Conservation (phyloP, 2,329 filamentous ascomycete genomes). For the Fusarium xyrophilum region DNA sequence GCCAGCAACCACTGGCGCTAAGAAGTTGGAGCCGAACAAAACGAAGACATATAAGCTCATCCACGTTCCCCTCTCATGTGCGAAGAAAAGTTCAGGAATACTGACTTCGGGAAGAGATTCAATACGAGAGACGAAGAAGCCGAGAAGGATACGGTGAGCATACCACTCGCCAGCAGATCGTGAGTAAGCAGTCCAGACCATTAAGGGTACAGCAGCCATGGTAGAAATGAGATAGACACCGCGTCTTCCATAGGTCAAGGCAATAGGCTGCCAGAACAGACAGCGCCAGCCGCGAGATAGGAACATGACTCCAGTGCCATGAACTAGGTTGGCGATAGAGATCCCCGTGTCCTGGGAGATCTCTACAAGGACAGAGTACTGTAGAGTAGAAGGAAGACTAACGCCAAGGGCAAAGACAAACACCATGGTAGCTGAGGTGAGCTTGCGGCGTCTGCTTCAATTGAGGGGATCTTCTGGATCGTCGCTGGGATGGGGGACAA, state of each 20-base stretch:
- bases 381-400: background rate
- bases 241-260: background rate
- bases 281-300: background rate
- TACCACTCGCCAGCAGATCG: background rate
- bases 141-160: background rate
- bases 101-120: background rate
- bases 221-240: background rate
- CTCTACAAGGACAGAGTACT: background rate
- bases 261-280: constrained; percentile 4
- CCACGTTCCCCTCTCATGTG: background rate
- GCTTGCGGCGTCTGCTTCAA: background rate
- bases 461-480: constrained; percentile 8
- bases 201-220: background rate
- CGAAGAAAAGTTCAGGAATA: background rate
- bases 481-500: background rate
- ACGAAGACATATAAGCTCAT: background rate
- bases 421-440: background rate
- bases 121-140: background rate
- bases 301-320: constrained; percentile 3
- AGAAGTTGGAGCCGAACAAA: background rate
- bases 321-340: background rate
- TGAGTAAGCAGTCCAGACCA: background rate
- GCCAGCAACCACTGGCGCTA: background rate
- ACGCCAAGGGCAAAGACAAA: background rate
- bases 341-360: background rate